phyloP scores from a whole-genome alignment of 129 eudicot genomes.

The Saussurea involucrata region DNA sequence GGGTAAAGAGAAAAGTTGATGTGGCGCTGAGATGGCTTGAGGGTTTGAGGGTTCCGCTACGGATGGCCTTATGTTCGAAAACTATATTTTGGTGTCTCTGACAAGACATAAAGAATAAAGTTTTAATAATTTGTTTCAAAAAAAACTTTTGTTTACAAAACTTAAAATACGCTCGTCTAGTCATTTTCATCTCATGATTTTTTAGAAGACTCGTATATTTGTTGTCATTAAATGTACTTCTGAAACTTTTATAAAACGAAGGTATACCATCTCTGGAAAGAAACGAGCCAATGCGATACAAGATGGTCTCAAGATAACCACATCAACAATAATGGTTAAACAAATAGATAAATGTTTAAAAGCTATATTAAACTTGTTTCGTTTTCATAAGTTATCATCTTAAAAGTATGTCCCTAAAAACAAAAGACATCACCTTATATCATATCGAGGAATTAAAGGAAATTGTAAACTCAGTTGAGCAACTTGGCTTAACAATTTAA shows the following conservation, averaged over 20 bases:
- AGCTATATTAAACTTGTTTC: not conserved
- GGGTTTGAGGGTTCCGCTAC: no score
- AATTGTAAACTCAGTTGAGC: not conserved
- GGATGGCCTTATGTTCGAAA: no score
- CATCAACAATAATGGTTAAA: not conserved
- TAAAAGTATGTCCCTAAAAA: not conserved
- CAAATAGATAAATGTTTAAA: not conserved
- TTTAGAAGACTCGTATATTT: not conserved
- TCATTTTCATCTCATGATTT: not conserved
- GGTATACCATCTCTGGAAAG: not conserved
- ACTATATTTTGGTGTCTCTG: no score
- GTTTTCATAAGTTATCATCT: not conserved
- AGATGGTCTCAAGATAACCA: not conserved
- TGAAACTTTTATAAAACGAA: not conserved
- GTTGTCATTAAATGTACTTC: not conserved
- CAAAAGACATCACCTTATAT: constrained; percentile 4
- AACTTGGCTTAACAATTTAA: not conserved
- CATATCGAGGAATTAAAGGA: not conserved
- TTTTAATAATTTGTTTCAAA: no score
- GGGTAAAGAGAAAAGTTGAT: no score
- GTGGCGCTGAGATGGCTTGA: no score
- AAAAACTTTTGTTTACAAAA: no score
- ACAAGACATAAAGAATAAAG: not conserved
- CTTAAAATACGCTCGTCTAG: not conserved
- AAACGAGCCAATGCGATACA: not conserved